A percentile compares a stretch with the other conserved stretches of the same genome.
Conservation (phyloP, 768 basidiomycete species). For the Mycena galopus region DNA sequence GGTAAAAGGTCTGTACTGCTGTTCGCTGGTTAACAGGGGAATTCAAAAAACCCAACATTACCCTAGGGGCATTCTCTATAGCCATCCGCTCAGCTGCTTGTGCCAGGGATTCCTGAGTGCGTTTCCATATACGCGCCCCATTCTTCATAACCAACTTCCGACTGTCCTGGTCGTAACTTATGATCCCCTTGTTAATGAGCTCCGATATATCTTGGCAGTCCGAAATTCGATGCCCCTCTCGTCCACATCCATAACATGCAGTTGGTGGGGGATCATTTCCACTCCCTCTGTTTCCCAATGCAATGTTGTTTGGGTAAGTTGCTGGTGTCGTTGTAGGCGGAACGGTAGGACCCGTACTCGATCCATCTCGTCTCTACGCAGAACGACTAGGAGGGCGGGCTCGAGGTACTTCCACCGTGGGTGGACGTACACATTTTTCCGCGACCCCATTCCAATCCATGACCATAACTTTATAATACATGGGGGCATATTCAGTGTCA, state of each 20-base stretch:
- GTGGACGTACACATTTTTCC: not conserved
- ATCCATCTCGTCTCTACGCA: too few species aligned
- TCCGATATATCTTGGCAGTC: not conserved
- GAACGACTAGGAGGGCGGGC: too few species aligned
- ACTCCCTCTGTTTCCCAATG: not conserved
- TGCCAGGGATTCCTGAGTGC: not conserved
- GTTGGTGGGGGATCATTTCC: not conserved
- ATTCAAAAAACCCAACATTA: too few species aligned
- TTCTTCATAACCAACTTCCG: not conserved
- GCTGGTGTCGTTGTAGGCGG: not conserved
- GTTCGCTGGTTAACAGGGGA: too few species aligned
- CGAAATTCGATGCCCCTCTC: not conserved
- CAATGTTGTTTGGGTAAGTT: not conserved
- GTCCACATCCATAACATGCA: not conserved
- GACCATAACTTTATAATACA: constrained; percentile 28
- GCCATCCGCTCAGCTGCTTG: not conserved
- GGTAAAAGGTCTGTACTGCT: too few species aligned
- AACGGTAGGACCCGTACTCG: too few species aligned
- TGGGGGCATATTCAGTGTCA: constrained; percentile 28
- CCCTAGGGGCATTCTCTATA: too few species aligned
- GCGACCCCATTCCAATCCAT: not conserved
- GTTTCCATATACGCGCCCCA: not conserved
- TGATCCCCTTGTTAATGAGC: not conserved
- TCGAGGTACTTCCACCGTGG: too few species aligned
- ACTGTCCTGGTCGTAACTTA: not conserved